A percentile compares a stretch with the other conserved stretches of the same genome.
These are phyloP conservation scores for Primulina eburnea DNA, from an alignment of 257 asterid species.

Conservation along the genomic window DNA sequence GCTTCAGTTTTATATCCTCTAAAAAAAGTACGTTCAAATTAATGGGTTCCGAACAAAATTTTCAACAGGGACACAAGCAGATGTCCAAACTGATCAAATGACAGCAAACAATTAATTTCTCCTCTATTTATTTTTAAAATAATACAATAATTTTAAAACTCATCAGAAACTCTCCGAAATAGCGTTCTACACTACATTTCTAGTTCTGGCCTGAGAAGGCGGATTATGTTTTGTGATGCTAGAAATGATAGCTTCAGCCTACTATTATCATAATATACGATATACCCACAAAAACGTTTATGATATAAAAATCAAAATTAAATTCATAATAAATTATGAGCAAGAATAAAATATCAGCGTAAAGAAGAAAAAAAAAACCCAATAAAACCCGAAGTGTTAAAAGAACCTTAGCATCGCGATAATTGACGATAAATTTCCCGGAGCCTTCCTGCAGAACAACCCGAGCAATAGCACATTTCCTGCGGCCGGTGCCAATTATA, in stretches of 20 bases:
- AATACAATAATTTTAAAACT: no score
- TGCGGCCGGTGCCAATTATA: slow-evolving; percentile 78
- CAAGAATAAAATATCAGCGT: background rate
- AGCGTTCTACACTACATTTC: background rate
- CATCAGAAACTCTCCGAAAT: background rate
- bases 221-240: background rate
- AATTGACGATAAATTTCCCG: slow-evolving; percentile 73
- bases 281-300: background rate
- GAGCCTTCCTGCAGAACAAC: slow-evolving; percentile 96
- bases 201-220: background rate
- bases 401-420: slow-evolving; percentile 83
- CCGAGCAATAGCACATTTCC: slow-evolving; percentile 90
- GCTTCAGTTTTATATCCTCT: background rate
- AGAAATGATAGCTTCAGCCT: background rate
- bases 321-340: background rate
- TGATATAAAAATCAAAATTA: background rate
- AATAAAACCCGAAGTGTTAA: background rate
- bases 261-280: no score
- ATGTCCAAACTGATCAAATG: background rate
- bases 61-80: background rate
- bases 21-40: background rate
- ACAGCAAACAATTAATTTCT: background rate
- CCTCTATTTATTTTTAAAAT: background rate
- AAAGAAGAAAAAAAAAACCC: background rate
- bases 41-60: no score